Evolutionary conservation across 768 basidiomycete species (phyloP).

Genomic region (Nidularia pulvinata): DNA sequence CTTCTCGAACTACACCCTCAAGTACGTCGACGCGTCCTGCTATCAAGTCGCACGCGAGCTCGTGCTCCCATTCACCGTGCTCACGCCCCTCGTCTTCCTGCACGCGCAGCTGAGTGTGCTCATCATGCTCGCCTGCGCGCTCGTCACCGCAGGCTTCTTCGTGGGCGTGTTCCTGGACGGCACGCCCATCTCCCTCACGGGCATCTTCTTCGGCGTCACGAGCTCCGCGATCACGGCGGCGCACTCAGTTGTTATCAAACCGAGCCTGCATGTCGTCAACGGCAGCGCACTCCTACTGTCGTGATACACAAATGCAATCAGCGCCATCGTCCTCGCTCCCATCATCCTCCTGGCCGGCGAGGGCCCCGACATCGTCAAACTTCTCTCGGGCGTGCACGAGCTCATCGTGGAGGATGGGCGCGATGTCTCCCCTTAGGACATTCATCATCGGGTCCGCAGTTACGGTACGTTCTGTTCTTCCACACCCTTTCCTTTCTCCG

Average conservation of each 20-base stretch:
- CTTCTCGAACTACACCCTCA: constrained; percentile 91
- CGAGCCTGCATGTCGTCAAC: constrained; percentile 74
- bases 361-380: constrained; percentile 54
- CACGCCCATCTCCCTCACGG: constrained; percentile 54
- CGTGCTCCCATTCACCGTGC: constrained; percentile 91
- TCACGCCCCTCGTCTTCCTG: constrained; percentile 81
- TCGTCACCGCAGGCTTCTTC: constrained; percentile 95
- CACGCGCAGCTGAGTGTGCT: constrained; percentile 73
- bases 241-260: constrained; percentile 96
- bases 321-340: constrained; percentile 72
- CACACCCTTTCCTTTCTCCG: background rate
- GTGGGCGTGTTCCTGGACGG: constrained; percentile 83
- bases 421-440: constrained; percentile 50
- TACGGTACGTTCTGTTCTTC: constrained; percentile 65
- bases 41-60: constrained; percentile 96
- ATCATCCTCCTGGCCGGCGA: constrained; percentile 79
- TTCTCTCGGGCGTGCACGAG: constrained; percentile 52
- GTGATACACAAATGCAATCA: constrained; percentile 91
- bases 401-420: constrained; percentile 29
- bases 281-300: constrained; percentile 85
- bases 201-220: constrained; percentile 79
- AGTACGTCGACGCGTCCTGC: constrained; percentile 94
- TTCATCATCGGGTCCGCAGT: constrained; percentile 81
- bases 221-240: constrained; percentile 86
- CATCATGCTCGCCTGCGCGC: constrained; percentile 71